Evolutionary conservation across 345 rosid species (phyloP).

Genomic region (Eutrema yunnanense): DNA sequence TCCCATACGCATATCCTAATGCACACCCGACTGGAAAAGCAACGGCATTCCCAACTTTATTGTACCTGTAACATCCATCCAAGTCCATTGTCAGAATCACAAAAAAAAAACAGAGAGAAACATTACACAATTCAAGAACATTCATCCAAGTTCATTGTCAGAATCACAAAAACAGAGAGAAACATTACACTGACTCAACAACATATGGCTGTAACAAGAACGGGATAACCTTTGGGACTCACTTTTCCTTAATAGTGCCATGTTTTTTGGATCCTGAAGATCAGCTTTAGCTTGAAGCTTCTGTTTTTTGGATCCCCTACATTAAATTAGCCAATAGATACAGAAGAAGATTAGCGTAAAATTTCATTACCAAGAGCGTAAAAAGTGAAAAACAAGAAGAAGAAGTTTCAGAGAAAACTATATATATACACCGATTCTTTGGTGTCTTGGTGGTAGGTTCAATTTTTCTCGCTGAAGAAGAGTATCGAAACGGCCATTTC

Average conservation of each 20-base stretch:
- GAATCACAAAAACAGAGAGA: not conserved
- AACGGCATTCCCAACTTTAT: slow-evolving; percentile 36
- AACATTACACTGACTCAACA: not conserved
- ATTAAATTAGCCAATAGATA: no score
- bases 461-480: no score
- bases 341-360: no score
- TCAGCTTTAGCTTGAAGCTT: no score
- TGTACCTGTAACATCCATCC: slow-evolving; percentile 19
- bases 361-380: no score
- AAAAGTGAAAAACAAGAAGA: no score
- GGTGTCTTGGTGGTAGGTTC: no score
- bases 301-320: no score
- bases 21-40: slow-evolving; percentile 32
- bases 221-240: not conserved
- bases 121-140: not conserved
- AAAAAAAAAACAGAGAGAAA: not conserved
- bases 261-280: no score
- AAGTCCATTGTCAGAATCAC: not conserved
- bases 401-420: no score
- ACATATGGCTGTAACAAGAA: not conserved
- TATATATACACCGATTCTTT: no score
- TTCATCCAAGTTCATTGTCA: not conserved
- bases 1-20: slow-evolving; percentile 24
- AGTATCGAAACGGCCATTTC: no score
- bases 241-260: slow-evolving; percentile 29